Conservation (phyloP, 805 yeast species). For the Sugiyamaella valdiviana region DNA sequence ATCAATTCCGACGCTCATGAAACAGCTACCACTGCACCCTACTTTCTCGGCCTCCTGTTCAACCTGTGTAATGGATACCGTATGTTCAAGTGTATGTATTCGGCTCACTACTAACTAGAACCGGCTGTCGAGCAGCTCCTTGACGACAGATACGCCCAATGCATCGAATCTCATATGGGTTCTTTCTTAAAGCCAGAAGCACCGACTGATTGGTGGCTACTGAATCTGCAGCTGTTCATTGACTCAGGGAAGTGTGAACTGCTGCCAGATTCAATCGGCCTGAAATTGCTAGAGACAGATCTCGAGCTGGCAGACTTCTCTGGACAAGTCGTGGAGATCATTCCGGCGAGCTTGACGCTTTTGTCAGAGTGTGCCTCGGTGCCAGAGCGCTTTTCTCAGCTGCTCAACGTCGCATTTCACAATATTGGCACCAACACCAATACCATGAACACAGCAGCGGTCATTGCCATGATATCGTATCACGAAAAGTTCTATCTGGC, state of each 20-base stretch:
- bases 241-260: background rate
- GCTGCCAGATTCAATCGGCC: background rate
- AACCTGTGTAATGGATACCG: conserved; percentile 14
- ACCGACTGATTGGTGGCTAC: background rate
- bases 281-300: background rate
- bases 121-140: background rate
- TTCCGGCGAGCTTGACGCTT: background rate
- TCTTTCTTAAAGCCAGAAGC: background rate
- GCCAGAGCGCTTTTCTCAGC: background rate
- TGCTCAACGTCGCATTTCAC: background rate
- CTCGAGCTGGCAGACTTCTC: background rate
- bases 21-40: background rate
- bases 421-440: background rate
- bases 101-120: background rate
- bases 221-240: conserved; percentile 3
- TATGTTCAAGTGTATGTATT: background rate
- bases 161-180: background rate
- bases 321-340: background rate
- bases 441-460: background rate
- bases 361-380: background rate
- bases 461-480: background rate
- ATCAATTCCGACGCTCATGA: conserved; percentile 1
- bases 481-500: background rate
- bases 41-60: conserved; percentile 8
- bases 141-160: background rate